Base-by-base conservation (phyloP, 495 filamentous ascomycete species). In the Cercophora sp. region DNA sequence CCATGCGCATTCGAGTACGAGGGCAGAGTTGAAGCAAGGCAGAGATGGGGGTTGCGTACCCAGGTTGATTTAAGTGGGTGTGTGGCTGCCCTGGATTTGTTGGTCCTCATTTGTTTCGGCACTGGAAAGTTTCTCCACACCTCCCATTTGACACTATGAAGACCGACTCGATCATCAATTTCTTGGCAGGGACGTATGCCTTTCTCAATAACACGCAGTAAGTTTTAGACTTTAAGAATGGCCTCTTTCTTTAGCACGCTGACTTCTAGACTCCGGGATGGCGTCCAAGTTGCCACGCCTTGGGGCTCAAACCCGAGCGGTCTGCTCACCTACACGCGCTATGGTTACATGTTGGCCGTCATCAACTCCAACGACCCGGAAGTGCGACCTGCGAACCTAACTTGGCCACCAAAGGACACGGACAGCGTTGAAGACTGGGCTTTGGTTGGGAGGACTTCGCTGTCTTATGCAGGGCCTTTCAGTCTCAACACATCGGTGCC, bases 141-240 rank as follows among this genome's bases (percentile, higher is more conserved):
- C n/a, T n/a, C n/a, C n/a, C n/a, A n/a, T n/a, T n/a, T n/a, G n/a
- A n/a, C n/a, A n/a, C n/a, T n/a, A n/a, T n/a, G n/a, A n/a, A n/a
- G n/a, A n/a, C n/a, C n/a, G n/a, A n/a, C n/a, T n/a, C n/a, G n/a
- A 46, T 54, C 15, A 31, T 54, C 42, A 16, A 20, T 32, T 31
- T 32, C n/a, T 34, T 54, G 13, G 42, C 51, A 18, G 51, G 51
- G 31, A 54, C 51, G 2, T 54, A 54, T 24, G 11, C 40, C 15
- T 32, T 54, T n/a, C 9, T 54, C 0, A 47, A 54, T 23, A 39
- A 37, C 31, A 54, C 41, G 2, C 39, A 34, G 50, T 52, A 52
- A 18, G 37, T 37, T n/a, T n/a, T n/a, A n/a, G n/a, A n/a, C n/a
- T n/a, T n/a, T n/a, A n/a, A n/a, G n/a, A n/a, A n/a, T n/a, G n/a